Conservation (phyloP, 2,329 filamentous ascomycete species). For the Fusarium nisikadoi region DNA sequence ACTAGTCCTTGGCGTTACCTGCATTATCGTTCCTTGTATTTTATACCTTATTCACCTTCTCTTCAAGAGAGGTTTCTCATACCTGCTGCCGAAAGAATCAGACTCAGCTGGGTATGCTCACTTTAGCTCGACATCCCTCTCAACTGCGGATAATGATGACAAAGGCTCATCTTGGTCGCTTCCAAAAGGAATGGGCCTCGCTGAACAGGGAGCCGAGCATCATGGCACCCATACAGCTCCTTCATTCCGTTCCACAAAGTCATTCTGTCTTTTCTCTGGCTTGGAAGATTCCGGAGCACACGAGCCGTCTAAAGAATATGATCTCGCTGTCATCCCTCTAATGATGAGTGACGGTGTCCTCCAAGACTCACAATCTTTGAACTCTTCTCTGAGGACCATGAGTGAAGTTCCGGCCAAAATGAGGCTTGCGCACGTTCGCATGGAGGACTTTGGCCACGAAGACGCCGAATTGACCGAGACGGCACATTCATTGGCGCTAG, state of each 20-base stretch:
- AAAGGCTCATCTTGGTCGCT: too few relatives aligned
- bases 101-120: too few relatives aligned
- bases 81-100: too few relatives aligned
- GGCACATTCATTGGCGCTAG: background rate
- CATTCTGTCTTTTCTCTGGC: background rate
- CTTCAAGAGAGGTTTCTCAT: too few relatives aligned
- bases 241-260: constrained; percentile 3
- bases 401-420: background rate
- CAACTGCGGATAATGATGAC: too few relatives aligned
- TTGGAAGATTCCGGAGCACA: too few relatives aligned
- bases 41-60: too few relatives aligned
- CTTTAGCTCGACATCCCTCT: too few relatives aligned
- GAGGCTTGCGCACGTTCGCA: background rate
- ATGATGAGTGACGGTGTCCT: background rate
- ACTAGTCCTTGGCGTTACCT: too few relatives aligned
- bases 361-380: background rate
- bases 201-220: too few relatives aligned
- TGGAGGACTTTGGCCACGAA: background rate
- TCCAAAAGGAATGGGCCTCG: too few relatives aligned
- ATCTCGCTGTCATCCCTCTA: background rate
- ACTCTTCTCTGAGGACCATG: background rate
- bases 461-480: background rate
- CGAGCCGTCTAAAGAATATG: background rate
- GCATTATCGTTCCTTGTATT: too few relatives aligned
- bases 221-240: background rate